Evolutionary conservation across 2,329 filamentous ascomycete species (phyloP), one percentile per base, ranked within the genome.

Genomic region (Ascochyta koolunga): DNA sequence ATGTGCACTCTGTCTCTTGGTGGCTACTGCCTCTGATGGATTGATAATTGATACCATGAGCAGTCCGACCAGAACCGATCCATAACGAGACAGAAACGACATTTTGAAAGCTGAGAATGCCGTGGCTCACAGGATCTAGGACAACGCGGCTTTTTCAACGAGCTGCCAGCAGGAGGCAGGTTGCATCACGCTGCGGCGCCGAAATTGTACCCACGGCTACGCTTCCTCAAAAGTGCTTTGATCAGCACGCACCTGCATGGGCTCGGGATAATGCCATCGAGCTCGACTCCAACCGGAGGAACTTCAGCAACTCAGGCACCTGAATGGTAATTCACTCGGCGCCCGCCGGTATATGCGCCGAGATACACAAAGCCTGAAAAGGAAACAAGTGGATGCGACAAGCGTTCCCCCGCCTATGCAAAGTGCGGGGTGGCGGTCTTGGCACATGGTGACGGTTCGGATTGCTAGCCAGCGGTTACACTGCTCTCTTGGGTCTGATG

Each of bases 361-460:
- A 48, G 39, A 40, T n/a, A 25, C 9, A 24, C 42, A 45, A 56
- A 33, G 42, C 42, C 24, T 31, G 18, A 19, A 27, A 19, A 43
- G 59, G 49, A 51, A 65, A 44, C 18, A 31, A 47, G 46, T 54
- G 49, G 56, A 53, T 54, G 36, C 38, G 46, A 54, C 48, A 60
- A 56, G 50, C 44, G 31, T 59, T 40, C 58, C 55, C 55, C 54
- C 57, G 48, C 48, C 54, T 45, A 56, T 56, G 50, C 56, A 59
- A 43, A 42, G 55, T 61, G 61, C 62, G 62, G 61, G 62, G 62
- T 60, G 62, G 62, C 60, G 50, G 43, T 22, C 61, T 64, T 60
- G 61, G 59, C 59, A 50, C 41, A 39, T 35, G 22, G 25, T 47
- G 48, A 53, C 29, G 21, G n/a, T 42, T 33, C 33, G 16, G 16